Evolutionary conservation across 345 rosid genomes (phyloP).

Genomic region (Trapa incisa): DNA sequence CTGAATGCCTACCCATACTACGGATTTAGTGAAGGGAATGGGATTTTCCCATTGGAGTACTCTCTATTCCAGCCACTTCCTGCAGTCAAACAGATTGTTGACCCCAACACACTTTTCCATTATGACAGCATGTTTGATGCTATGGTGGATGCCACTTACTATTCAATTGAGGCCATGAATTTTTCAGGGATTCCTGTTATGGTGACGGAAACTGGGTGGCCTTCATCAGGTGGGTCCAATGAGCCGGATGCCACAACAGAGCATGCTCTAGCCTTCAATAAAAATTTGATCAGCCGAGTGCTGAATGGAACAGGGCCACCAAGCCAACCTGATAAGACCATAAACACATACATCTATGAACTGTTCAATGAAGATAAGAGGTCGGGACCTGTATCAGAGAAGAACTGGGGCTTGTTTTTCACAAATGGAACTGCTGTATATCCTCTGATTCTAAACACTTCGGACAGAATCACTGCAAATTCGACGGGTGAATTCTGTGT

Average conservation of each 20-base stretch:
- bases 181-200: slow-evolving; percentile 62
- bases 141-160: slow-evolving; percentile 94
- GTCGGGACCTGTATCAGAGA: slow-evolving; percentile 63
- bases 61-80: slow-evolving; percentile 67
- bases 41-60: slow-evolving; percentile 84
- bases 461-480: slow-evolving; percentile 25
- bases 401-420: slow-evolving; percentile 74
- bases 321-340: slow-evolving; percentile 52
- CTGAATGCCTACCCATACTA: slow-evolving; percentile 89
- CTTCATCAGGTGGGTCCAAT: slow-evolving; percentile 63
- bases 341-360: slow-evolving; percentile 79
- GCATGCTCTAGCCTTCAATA: slow-evolving; percentile 66
- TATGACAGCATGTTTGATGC: slow-evolving; percentile 96
- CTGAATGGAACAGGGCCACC: slow-evolving; percentile 86
- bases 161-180: slow-evolving; percentile 59
- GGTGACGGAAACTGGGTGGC: slow-evolving; percentile 97
- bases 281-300: slow-evolving; percentile 60
- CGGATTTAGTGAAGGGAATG: slow-evolving; percentile 71
- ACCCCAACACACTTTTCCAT: slow-evolving; percentile 84
- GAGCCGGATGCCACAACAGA: slow-evolving; percentile 71
- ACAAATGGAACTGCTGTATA: slow-evolving; percentile 70
- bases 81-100: slow-evolving; percentile 86
- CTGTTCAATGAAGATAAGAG: slow-evolving; percentile 77
- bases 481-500: slow-evolving; percentile 54
- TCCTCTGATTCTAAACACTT: slow-evolving; percentile 36